A percentile compares a stretch with the other conserved stretches of the same genome.
Conservation (phyloP, 2,329 filamentous ascomycete genomes). For the Drechslerella coelobrocha region DNA sequence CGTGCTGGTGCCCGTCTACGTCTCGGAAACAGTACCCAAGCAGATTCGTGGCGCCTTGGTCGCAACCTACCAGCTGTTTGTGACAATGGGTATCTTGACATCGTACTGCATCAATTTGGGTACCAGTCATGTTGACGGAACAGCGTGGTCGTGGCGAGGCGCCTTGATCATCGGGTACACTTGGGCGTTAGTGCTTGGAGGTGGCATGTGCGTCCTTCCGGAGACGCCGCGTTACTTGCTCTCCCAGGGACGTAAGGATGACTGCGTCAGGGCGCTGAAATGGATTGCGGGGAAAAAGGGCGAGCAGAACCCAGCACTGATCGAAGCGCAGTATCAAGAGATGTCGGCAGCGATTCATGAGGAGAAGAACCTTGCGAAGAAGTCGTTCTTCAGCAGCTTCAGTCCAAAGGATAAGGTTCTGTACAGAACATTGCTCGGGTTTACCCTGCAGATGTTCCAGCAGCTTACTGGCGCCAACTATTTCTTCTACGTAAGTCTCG, state of each 20-base stretch:
- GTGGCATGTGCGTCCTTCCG: constrained; percentile 64
- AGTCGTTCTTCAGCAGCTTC: constrained; percentile 72
- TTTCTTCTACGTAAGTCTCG: constrained; percentile 51
- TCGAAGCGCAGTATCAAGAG: constrained; percentile 61
- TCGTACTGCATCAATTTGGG: constrained; percentile 65
- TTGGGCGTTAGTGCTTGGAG: constrained; percentile 65
- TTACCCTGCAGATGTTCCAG: constrained; percentile 70
- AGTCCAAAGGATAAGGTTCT: constrained; percentile 69
- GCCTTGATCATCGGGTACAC: constrained; percentile 66
- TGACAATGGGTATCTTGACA: constrained; percentile 71
- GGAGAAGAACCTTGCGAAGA: constrained; percentile 61
- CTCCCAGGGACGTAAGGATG: constrained; percentile 51
- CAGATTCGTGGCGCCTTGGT: constrained; percentile 71
- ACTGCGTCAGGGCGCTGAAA: constrained; percentile 51
- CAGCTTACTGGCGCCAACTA: constrained; percentile 67
- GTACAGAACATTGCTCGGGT: constrained; percentile 69
- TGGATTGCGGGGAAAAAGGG: constrained; percentile 54
- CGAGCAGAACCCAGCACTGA: constrained; percentile 48
- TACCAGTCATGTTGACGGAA: constrained; percentile 40
- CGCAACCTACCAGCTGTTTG: constrained; percentile 71
- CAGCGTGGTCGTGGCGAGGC: constrained; percentile 68
- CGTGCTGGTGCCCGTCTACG: constrained; percentile 72
- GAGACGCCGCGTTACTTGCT: constrained; percentile 63
- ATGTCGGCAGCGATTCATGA: constrained; percentile 64
- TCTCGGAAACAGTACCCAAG: constrained; percentile 70